Evolutionary conservation across 2,329 filamentous ascomycete genomes (phyloP).

Genomic region (Leptographium galeiforme): DNA sequence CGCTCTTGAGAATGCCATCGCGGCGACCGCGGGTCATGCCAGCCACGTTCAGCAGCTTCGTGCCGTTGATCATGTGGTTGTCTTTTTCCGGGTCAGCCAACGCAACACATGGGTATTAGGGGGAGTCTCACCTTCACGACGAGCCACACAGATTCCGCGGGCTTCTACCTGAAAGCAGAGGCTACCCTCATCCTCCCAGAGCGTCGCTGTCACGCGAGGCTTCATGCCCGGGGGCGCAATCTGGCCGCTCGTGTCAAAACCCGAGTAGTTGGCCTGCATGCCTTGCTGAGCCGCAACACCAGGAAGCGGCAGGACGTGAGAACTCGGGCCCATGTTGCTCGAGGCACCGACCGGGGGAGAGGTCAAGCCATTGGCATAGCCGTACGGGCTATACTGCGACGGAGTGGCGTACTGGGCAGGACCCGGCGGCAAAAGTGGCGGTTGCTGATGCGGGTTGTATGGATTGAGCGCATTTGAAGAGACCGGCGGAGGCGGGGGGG

Average conservation of each 20-base stretch:
- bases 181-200: conserved; percentile 98
- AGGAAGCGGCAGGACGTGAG: conserved; percentile 60
- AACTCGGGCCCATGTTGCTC: conserved; percentile 48
- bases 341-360: conserved; percentile 63
- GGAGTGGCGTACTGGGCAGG: conserved; percentile 54
- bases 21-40: conserved; percentile 94
- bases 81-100: conserved; percentile 35
- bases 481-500: conserved; percentile 62
- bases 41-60: conserved; percentile 90
- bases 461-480: conserved; percentile 61
- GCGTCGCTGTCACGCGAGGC: conserved; percentile 83
- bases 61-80: conserved; percentile 99
- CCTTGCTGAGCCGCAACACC: conserved; percentile 32
- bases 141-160: conserved; percentile 86
- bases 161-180: conserved; percentile 97
- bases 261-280: conserved; percentile 40
- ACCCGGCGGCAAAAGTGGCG: conserved; percentile 59
- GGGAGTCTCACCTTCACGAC: conserved; percentile 64
- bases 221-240: conserved; percentile 89
- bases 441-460: conserved; percentile 62
- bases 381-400: conserved; percentile 53
- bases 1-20: conserved; percentile 94
- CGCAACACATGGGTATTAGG: neutral
- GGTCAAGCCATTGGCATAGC: conserved; percentile 62
- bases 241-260: conserved; percentile 78